Base-by-base conservation (phyloP, 352 stramenopile genomes). In the Phytophthora pisi region DNA sequence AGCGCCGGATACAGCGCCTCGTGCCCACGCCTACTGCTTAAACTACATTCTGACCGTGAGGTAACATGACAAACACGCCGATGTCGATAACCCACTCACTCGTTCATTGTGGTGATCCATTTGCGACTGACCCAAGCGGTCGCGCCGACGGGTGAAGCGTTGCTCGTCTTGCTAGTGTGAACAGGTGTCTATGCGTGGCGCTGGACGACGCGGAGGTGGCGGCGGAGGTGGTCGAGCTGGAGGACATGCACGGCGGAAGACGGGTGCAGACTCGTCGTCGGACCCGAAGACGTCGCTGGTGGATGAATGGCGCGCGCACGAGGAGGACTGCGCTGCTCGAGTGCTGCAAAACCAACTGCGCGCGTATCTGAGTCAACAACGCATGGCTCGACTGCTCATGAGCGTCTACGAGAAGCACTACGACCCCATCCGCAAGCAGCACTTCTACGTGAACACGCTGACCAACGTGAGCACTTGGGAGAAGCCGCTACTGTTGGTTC, bases 381-480 rank as follows among this genome's bases (percentile, higher is more conserved):
- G 75, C n/a, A 67, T 92, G 28, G 56, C 64, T 2, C 61, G 50
- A 0, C 61, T 92, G 43, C 61, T 89, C 4, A 28, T 65, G 2
- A 74, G 73, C 18, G 56, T 88, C 24, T 92, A 90, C 64, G 68
- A 86, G 49, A 79, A 81, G 38, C 79, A 84, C 57, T 87, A 90
- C 54, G 81, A 92, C 56, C 76, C 81, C 23, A 77, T 90, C 24
- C 72, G 69, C 36, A 86, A 83, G 72, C 67, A 79, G 42, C 77
- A 88, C 61, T 90, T 70, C 61, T 92, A 89, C 61, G 63, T 92
- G 57, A 92, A 92, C 59, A 84, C 79, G 16, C 58, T 60, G 13
- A 92, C 83, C n/a, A 82, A 87, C 56, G 81, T 80, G 61, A 88
- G 72, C 30, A 79, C 78, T 31, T 92, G 81, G 81, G 76, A 89